phyloP scores from a whole-genome alignment of 73 alveolate genomes.

The Paramecium primaurelia region DNA sequence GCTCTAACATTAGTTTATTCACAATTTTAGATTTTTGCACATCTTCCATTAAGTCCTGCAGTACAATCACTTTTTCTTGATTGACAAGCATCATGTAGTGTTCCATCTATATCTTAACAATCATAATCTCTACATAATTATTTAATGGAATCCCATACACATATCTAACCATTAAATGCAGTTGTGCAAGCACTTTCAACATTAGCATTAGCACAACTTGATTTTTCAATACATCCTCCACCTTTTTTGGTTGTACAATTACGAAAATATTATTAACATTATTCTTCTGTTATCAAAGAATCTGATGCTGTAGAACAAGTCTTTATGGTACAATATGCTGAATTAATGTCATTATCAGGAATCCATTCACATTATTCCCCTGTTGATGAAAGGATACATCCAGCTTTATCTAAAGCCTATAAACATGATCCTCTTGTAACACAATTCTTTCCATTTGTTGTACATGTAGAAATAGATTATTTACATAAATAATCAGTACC shows the following conservation, averaged over 20 bases:
- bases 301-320: neutral
- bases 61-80: neutral
- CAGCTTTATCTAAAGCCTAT: neutral
- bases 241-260: neutral
- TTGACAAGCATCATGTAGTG: neutral
- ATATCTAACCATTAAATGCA: neutral
- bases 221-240: neutral
- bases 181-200: slow-evolving; percentile 6
- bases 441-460: neutral
- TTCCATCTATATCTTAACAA: neutral
- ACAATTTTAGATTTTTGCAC: neutral
- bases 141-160: neutral
- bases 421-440: neutral
- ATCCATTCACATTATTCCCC: neutral
- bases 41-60: neutral
- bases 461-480: neutral
- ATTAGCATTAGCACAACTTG: neutral
- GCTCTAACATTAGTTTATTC: neutral
- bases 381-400: neutral
- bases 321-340: neutral
- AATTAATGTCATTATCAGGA: neutral
- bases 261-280: neutral
- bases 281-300: neutral
- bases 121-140: neutral
- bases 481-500: neutral